A percentile compares a stretch with the other conserved stretches of the same genome.
Conservation (phyloP, 1,139 yeast species). For the Suhomyces atakaporum region DNA sequence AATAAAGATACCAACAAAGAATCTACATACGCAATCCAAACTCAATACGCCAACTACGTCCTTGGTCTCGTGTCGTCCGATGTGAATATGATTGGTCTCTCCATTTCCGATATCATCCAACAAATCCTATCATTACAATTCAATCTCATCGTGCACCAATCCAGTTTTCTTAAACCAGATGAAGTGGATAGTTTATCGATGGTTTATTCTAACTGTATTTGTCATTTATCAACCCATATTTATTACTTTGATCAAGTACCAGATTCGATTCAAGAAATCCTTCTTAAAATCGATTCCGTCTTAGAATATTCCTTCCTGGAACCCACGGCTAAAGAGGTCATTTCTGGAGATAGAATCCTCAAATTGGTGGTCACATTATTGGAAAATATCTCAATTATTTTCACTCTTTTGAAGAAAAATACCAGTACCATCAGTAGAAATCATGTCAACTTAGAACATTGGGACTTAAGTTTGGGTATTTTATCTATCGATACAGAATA, state of each 20-base stretch:
- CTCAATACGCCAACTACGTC: conserved; percentile 54
- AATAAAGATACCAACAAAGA: conserved; percentile 22
- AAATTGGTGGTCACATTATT: conserved; percentile 33
- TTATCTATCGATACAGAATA: conserved; percentile 32
- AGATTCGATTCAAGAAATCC: conserved; percentile 67
- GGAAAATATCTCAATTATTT: conserved; percentile 35
- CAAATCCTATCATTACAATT: conserved; percentile 63
- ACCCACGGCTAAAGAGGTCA: conserved; percentile 13
- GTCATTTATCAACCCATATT: conserved; percentile 67
- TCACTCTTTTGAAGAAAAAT: conserved; percentile 31
- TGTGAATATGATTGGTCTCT: conserved; percentile 84
- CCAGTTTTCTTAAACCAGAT: conserved; percentile 22
- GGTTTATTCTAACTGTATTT: conserved; percentile 51
- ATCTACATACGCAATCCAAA: conserved; percentile 38
- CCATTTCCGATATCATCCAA: conserved; percentile 80
- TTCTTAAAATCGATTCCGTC: conserved; percentile 40
- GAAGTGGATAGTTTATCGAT: conserved; percentile 30
- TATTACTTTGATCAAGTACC: conserved; percentile 79
- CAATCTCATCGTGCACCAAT: conserved; percentile 36
- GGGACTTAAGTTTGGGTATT: conserved; percentile 44
- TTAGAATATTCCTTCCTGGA: conserved; percentile 26
- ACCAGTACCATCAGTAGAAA: conserved; percentile 41
- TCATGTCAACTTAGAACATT: conserved; percentile 44
- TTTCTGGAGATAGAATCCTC: conserved; percentile 22
- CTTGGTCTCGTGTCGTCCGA: conserved; percentile 72